These are phyloP conservation scores for Talaromyces piceae DNA, from an alignment of 2,329 filamentous ascomycete genomes.

Conservation along the genomic window DNA sequence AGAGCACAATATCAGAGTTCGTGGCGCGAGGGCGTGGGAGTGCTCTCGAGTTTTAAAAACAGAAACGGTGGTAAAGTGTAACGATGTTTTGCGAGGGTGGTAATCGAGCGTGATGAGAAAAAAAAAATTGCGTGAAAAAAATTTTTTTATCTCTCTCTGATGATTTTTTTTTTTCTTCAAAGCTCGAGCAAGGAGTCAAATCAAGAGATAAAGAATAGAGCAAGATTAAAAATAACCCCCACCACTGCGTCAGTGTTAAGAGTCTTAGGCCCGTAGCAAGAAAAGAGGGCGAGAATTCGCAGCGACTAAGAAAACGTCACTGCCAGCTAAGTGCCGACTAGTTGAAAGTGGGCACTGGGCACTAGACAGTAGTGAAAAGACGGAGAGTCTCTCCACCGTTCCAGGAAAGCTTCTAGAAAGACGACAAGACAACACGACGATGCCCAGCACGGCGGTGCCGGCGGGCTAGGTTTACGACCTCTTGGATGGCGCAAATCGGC, in stretches of 20 bases:
- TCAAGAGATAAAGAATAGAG: background rate
- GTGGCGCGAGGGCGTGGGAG: background rate
- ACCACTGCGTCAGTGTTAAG: background rate
- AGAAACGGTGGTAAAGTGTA: background rate
- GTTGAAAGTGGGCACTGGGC: no score
- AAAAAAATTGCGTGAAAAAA: background rate
- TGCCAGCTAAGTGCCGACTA: background rate
- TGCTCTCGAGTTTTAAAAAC: background rate
- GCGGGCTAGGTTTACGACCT: background rate
- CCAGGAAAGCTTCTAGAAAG: constrained; percentile 11
- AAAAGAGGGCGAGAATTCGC: background rate
- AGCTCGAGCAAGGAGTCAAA: constrained; percentile 1
- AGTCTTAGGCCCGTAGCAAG: background rate
- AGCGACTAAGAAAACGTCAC: constrained; percentile 7
- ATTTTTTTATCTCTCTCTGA: no score
- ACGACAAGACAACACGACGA: constrained; percentile 4
- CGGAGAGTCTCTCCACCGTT: background rate
- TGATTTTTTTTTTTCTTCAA: background rate
- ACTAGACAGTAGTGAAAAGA: no score
- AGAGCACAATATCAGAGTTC: background rate
- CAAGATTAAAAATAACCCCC: constrained; percentile 2
- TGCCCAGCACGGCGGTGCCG: constrained; percentile 3
- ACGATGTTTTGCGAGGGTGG: background rate
- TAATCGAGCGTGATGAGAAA: background rate
- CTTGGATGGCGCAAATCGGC: background rate